Evolutionary conservation across 2,329 filamentous ascomycete genomes (phyloP), one percentile per base, ranked within the genome.

Genomic region (Ilyonectria robusta): DNA sequence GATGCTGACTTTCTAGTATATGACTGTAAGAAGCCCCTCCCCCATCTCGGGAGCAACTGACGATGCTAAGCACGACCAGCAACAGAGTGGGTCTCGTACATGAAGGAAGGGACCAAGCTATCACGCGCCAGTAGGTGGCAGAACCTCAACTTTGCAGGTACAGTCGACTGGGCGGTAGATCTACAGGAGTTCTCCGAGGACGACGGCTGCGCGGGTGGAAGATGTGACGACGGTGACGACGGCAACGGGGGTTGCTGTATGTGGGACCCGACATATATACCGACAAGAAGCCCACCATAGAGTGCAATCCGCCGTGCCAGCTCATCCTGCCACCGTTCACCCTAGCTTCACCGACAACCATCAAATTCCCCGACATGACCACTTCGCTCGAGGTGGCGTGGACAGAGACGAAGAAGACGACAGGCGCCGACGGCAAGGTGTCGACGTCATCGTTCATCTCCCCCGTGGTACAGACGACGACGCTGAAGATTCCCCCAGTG

Each of bases 71-170:
- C 26, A 68, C 33, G 42, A 63, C 58, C 59, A 62, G 68, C 35
- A 66, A 47, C 53, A 10, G 26, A 72, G 29, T 73, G 69, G 67
- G 74, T 71, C 0, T 31, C 42, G 6, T 75, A 70, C 51, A 76
- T 77, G 74, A 65, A 57, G 42, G 17, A 26, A 37, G 46, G 53
- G 11, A 69, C 66, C 21, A 71, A 72, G 29, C 2, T n/a, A 17
- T 42, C 23, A 1, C 66, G 72, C 17, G 51, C 48, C 1, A 51
- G 59, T 10, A 31, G 56, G 13, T 73, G 66, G 40, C 62, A 67
- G 46, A 46, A 13, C 26, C 63, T 70, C 26, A 72, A 70, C 42
- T 68, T 76, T 42, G 72, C 50, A 6, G 73, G 75, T 33, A 67
- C 64, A 4, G 19, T 23, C 19, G 19, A 46, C 44, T 46, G 44